These are phyloP conservation scores for Trichomonas vaginalis DNA, from an alignment of 208 protist genomes.

Conservation along the genomic window DNA sequence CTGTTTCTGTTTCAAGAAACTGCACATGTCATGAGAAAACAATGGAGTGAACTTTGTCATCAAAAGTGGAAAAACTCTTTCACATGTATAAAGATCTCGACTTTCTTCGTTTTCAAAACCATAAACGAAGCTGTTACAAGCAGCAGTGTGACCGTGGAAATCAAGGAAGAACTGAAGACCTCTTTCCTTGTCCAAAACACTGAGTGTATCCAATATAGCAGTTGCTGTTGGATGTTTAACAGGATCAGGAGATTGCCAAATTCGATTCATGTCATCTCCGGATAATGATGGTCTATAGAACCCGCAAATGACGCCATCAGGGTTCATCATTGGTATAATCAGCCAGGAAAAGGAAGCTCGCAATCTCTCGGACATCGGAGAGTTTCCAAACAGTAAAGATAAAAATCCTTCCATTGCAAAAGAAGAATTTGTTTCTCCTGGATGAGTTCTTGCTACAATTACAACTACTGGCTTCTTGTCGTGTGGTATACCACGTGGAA, in stretches of 20 bases:
- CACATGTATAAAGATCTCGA: not conserved
- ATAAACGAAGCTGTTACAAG: constrained; percentile 2
- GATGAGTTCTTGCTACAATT: constrained; percentile 79
- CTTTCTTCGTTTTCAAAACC: not conserved
- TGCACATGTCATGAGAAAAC: not conserved
- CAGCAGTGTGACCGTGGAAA: constrained; percentile 2
- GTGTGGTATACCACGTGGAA: not conserved
- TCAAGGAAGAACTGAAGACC: not conserved
- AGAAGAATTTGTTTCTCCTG: constrained; percentile 77
- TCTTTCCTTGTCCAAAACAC: not conserved
- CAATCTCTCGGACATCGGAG: not conserved
- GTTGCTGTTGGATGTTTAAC: constrained; percentile 28
- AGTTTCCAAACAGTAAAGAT: not conserved
- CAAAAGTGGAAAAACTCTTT: not conserved
- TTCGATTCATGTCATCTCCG: constrained; percentile 78
- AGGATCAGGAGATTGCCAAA: constrained; percentile 49
- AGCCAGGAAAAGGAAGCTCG: not conserved
- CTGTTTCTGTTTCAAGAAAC: not conserved
- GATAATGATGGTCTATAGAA: constrained; percentile 80
- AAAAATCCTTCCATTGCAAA: constrained; percentile 76
- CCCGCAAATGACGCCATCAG: constrained; percentile 84
- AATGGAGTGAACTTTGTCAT: not conserved
- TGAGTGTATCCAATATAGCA: not conserved
- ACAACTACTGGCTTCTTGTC: constrained; percentile 44
- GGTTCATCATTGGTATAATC: constrained; percentile 26